Base-by-base conservation (phyloP, 2,329 filamentous ascomycete species). In the Sclerotiophoma versabilis region DNA sequence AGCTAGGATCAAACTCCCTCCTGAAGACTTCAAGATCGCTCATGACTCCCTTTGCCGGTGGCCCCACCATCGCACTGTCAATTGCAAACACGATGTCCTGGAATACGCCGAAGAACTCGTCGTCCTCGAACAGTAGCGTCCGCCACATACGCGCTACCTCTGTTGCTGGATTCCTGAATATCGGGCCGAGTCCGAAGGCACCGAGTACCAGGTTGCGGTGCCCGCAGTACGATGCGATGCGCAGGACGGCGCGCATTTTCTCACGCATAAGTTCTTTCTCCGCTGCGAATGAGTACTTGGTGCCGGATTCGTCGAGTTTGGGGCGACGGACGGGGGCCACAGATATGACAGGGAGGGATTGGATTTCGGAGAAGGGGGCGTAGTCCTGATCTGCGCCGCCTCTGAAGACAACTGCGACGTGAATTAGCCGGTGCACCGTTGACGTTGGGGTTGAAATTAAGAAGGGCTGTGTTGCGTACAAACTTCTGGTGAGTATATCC, bases 311-410 rank as follows among this genome's bases (percentile, higher is more conserved):
- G 64, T 87, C 87, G 32, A 92, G 82, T 74, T 91, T 92, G 15
- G 90, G 90, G 75, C 89, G 85, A 20, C 87, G 84, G 7, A 88
- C 85, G 9, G 90, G 88, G 19, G 87, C 84, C 17, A 92, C 86
- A 2, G 88, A 91, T 50, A 92, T 84, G n/a, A 92, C 87, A 9
- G 89, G 88, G 25, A 91, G 75, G 38, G 83, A 66, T 62, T 77
- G 75, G 56, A 79, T 89, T 34, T 81, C 77, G 22, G 77, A 58
- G 47, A 69, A 73, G 58, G 62, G 51, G 19, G 62, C 65, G 41
- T 75, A 74, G 57, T 73, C 70, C 45, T 72, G 64, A 54, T 89
- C 85, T 14, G 87, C 85, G 0, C 88, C 88, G 34, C 77, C 77
- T 49, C 89, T 86, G 69, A 89, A 92, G 12, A 92, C 84, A 12